These are phyloP conservation scores for Coemansia reversa DNA, from an alignment of 192 early-diverging fungal genomes.

Conservation along the genomic window DNA sequence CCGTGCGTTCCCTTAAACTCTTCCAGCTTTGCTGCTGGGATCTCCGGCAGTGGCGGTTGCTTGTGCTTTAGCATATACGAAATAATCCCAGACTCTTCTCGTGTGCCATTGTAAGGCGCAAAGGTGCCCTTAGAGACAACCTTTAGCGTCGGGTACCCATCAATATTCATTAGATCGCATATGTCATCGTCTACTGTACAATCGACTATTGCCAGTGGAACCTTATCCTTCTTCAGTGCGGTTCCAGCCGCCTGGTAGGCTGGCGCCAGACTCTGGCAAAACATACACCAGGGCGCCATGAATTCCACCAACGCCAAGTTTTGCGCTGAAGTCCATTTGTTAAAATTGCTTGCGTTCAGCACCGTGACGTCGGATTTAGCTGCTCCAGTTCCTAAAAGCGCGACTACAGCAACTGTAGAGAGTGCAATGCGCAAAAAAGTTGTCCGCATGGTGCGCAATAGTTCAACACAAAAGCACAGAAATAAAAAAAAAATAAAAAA, in stretches of 20 bases:
- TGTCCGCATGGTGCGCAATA: too few species aligned
- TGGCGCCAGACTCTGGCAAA: constrained; percentile 85
- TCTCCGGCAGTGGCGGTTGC: constrained; percentile 71
- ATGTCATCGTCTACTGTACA: constrained; percentile 82
- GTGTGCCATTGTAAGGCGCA: constrained; percentile 78
- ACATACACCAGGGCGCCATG: constrained; percentile 90
- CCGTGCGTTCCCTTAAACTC: constrained; percentile 73
- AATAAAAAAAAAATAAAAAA: too few species aligned
- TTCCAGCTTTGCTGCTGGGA: constrained; percentile 62
- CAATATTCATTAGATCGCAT: constrained; percentile 74
- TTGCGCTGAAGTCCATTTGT: constrained; percentile 59
- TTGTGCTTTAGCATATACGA: constrained; percentile 88
- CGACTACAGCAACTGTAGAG: too few species aligned
- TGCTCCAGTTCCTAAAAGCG: too few species aligned
- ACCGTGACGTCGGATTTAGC: background rate
- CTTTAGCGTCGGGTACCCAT: constrained; percentile 92
- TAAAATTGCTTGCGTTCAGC: constrained; percentile 64
- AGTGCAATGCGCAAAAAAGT: too few species aligned
- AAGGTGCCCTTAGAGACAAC: constrained; percentile 69
- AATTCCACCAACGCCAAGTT: constrained; percentile 87
- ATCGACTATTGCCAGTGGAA: constrained; percentile 92
- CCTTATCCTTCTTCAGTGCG: constrained; percentile 65
- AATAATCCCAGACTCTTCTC: constrained; percentile 83
- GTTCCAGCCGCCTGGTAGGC: constrained; percentile 91
- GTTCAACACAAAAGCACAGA: too few species aligned